Evolutionary conservation across 192 early-diverging fungal genomes (phyloP), one percentile per base, ranked within the genome.

Genomic region (Phycomyces nitens): DNA sequence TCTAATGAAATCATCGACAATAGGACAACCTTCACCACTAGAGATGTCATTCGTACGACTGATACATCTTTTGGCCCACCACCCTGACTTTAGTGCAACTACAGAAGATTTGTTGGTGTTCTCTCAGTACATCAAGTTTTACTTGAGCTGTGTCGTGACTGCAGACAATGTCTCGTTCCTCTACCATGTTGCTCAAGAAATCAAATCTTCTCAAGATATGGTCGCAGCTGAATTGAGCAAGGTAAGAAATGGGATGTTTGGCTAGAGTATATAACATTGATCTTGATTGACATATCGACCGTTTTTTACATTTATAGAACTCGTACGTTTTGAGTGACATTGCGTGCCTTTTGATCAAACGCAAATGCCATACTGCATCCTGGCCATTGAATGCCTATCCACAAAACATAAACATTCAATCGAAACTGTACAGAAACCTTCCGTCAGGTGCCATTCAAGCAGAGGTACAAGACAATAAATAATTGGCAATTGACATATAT

Each of bases 311-410:
- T 59, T 4, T 21, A 49, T 65, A 87, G 79, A 82, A 91, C 53
- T 75, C 95, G 3, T 95, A 96, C 74, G 78, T 89, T 12, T 55
- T 96, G 39, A 87, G 88, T 73, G 96, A 99, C 63, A 71, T 99
- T 49, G 69, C 88, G 21, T 89, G 93, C 70, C 78, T 86, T 41
- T 56, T 94, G 52, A 88, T 99, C 20, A 88, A 85, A 57, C 88
- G 90, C 41, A 86, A 84, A 64, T 87, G 89, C 61, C 82, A 86
- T 51, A 64, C 84, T 2, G 70, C 82, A 15, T 83, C 86, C 53
- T 99, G 96, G 94, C 80, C 86, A 0, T 66, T 99, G 5, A 82
- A 81, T 26, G 81, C 92, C 21, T 93, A 92, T 71, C 92, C 89
- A 6, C 88, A 84, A 0, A 76, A 82, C 50, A 83, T 90, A 14